Evolutionary conservation across 768 basidiomycete species (phyloP).

Genomic region (Cystofilobasidium capitatum): DNA sequence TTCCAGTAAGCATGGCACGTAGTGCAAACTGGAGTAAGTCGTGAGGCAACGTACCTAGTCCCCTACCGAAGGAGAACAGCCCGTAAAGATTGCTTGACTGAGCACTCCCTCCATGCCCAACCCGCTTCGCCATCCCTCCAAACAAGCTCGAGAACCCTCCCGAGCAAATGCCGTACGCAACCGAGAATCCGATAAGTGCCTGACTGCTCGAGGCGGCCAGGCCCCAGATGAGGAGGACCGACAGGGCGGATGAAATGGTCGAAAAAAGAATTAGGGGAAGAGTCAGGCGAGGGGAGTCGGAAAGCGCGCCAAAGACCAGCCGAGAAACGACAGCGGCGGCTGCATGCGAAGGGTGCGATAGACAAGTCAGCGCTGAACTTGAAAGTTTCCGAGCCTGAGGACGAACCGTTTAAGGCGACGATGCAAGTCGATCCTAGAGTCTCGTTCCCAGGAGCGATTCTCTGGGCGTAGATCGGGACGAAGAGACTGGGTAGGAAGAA

Average conservation of each 20-base stretch:
- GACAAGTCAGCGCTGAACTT: background rate
- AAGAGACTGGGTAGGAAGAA: constrained; percentile 3
- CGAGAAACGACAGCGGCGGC: background rate
- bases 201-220: background rate
- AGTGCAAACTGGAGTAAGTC: background rate
- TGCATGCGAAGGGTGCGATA: background rate
- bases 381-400: background rate
- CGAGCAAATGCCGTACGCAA: background rate
- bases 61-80: background rate
- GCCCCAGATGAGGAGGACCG: background rate
- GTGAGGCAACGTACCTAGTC: background rate
- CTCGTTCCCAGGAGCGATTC: background rate
- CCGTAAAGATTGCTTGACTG: background rate
- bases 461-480: background rate
- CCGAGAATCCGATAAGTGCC: background rate
- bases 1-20: background rate
- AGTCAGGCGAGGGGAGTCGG: background rate
- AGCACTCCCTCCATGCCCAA: background rate
- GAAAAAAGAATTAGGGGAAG: background rate
- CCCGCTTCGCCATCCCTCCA: background rate
- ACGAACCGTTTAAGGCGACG: background rate
- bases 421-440: background rate
- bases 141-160: background rate
- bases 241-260: background rate
- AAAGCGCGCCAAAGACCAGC: constrained; percentile 1